Conservation (phyloP, 345 rosid species). For the Heritiera fomes region DNA sequence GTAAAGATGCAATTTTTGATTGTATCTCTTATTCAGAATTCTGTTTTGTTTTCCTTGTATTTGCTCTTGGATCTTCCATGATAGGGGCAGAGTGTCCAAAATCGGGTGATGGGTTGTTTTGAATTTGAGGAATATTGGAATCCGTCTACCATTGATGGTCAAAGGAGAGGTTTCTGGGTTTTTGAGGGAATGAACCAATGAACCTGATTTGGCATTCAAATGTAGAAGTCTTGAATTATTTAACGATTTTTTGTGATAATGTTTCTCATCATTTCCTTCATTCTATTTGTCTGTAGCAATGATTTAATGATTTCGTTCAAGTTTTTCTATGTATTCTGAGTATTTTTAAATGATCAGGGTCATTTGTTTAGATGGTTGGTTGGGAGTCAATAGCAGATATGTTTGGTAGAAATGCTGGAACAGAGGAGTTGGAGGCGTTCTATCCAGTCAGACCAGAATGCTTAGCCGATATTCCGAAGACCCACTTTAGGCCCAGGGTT, state of each 20-base stretch:
- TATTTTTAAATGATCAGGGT: conserved; percentile 12
- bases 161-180: background rate
- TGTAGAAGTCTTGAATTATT: background rate
- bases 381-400: conserved; percentile 34
- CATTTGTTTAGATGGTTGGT: conserved; percentile 33
- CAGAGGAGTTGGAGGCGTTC: conserved; percentile 65
- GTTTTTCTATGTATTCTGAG: background rate
- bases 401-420: conserved; percentile 49
- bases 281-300: background rate
- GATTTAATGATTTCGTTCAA: background rate
- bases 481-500: conserved; percentile 79
- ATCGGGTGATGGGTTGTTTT: background rate
- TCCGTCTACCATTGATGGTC: background rate
- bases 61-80: background rate
- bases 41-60: background rate
- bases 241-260: background rate
- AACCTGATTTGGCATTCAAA: background rate
- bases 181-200: background rate
- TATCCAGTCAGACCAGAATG: conserved; percentile 78
- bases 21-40: background rate
- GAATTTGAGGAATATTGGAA: conserved; percentile 13
- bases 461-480: conserved; percentile 59
- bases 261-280: conserved; percentile 3
- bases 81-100: background rate
- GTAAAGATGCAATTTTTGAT: conserved; percentile 3